phyloP scores from a whole-genome alignment of 2,329 filamentous ascomycete species.

The Peltaster fructicola region DNA sequence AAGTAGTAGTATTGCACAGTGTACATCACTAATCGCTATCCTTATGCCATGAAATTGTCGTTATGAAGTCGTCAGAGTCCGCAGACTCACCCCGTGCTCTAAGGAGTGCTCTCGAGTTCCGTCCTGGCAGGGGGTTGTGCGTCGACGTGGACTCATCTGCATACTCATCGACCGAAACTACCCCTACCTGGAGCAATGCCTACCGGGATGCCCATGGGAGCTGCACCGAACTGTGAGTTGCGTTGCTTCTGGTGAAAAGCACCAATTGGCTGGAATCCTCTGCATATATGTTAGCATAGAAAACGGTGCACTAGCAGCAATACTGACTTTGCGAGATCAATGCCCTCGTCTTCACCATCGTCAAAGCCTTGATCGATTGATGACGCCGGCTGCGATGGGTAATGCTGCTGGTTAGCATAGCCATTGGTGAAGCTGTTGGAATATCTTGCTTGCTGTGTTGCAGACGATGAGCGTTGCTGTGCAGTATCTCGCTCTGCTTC shows the following conservation, averaged over 20 bases:
- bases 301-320: not conserved
- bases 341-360: conserved; percentile 27
- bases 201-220: not conserved
- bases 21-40: too few relatives aligned
- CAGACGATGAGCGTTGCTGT: conserved; percentile 5
- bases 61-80: too few relatives aligned
- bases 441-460: conserved; percentile 6
- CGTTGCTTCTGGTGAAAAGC: conserved; percentile 25
- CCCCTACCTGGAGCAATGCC: not conserved
- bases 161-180: conserved; percentile 1
- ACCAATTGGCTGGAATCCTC: conserved; percentile 33
- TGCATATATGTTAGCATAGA: conserved; percentile 12
- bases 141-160: too few relatives aligned
- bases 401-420: conserved; percentile 6
- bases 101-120: too few relatives aligned
- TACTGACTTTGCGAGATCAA: conserved; percentile 32
- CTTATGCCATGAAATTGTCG: too few relatives aligned
- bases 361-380: conserved; percentile 19
- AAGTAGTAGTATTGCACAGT: too few relatives aligned
- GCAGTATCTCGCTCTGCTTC: conserved; percentile 4
- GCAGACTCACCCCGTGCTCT: too few relatives aligned
- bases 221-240: conserved; percentile 1
- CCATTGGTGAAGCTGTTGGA: conserved; percentile 8
- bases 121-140: too few relatives aligned
- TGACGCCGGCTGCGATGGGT: not conserved